phyloP scores from a whole-genome alignment of 768 basidiomycete species.

The Kwoniella europaea region DNA sequence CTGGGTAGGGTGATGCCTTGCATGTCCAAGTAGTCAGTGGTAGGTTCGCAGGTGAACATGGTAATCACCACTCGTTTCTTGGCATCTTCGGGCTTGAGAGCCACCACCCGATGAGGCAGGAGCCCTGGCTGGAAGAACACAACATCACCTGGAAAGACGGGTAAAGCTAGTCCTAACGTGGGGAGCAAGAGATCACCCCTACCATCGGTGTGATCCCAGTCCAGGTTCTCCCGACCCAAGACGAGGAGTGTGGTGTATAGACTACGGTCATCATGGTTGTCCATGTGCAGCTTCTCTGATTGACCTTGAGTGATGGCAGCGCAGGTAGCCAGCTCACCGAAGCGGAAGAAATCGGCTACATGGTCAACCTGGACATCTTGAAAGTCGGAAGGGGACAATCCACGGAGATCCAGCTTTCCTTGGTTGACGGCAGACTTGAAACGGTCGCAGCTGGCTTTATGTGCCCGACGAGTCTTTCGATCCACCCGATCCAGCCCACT shows the following conservation, averaged over 20 bases:
- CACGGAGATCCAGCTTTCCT: not conserved
- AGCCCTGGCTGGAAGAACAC: slow-evolving; percentile 16
- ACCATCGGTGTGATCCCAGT: slow-evolving; percentile 6
- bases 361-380: not conserved
- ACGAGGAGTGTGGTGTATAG: slow-evolving; percentile 18
- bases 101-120: slow-evolving; percentile 16
- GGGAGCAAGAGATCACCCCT: slow-evolving; percentile 11
- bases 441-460: not conserved
- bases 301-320: slow-evolving; percentile 8
- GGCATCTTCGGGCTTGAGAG: slow-evolving; percentile 1
- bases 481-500: not conserved
- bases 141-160: slow-evolving; percentile 21
- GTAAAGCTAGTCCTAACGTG: slow-evolving; percentile 8
- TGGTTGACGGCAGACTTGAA: not conserved
- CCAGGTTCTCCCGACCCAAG: not conserved
- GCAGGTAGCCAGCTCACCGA: slow-evolving; percentile 13
- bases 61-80: slow-evolving; percentile 13
- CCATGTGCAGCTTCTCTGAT: slow-evolving; percentile 20
- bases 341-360: slow-evolving; percentile 2
- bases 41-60: slow-evolving; percentile 9
- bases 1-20: no score
- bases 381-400: not conserved
- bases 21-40: not conserved
- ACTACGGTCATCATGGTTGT: not conserved
- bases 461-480: not conserved